These are phyloP conservation scores for Bipolaris bicolor DNA, from an alignment of 2,329 filamentous ascomycete species.

Conservation along the genomic window DNA sequence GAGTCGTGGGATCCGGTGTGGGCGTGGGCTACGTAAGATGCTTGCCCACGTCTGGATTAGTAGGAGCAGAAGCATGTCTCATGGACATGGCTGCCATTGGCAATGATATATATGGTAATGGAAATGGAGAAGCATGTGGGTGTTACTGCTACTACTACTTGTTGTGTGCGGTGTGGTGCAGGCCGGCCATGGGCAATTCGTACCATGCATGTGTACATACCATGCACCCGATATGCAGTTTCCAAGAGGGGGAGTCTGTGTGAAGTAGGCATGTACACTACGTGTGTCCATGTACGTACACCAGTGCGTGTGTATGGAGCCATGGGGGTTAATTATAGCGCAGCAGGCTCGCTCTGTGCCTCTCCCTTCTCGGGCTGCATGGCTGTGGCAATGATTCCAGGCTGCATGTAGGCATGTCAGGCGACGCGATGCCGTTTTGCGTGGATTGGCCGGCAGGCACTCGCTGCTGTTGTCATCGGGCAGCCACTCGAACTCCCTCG, in stretches of 20 bases:
- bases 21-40: neutral
- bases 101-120: neutral
- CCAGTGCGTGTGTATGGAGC: too few species aligned
- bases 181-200: neutral
- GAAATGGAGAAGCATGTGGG: neutral
- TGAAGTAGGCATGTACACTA: too few species aligned
- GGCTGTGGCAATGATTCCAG: neutral
- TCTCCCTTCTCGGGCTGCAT: neutral
- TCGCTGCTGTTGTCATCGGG: slow-evolving; percentile 26
- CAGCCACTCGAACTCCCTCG: slow-evolving; percentile 14
- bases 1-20: neutral
- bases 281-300: too few species aligned
- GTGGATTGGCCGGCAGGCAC: slow-evolving; percentile 35
- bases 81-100: neutral
- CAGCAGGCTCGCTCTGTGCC: too few species aligned
- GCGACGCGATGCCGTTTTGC: slow-evolving; percentile 32
- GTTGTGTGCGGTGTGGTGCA: neutral
- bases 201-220: neutral
- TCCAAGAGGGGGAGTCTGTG: neutral
- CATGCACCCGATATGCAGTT: neutral
- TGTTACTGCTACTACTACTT: neutral
- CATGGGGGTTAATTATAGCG: too few species aligned
- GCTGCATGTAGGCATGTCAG: slow-evolving; percentile 20
- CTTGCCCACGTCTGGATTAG: neutral
- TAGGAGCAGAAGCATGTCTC: neutral